These are phyloP conservation scores for Arthrobotrys musiformis DNA, from an alignment of 2,329 filamentous ascomycete genomes.

Conservation along the genomic window DNA sequence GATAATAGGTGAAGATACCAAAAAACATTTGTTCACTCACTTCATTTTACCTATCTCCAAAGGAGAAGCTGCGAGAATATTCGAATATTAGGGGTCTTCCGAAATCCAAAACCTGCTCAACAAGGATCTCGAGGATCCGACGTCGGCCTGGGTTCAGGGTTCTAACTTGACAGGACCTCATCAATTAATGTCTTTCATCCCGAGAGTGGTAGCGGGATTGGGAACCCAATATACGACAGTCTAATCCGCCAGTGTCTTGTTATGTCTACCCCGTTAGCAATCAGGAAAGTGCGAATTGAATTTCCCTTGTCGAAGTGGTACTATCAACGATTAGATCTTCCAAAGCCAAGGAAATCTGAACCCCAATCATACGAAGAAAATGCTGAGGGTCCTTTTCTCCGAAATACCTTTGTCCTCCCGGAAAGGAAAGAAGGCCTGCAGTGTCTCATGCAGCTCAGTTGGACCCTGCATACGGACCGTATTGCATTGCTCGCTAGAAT, in stretches of 20 bases:
- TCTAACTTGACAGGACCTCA: not conserved
- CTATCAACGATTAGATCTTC: constrained; percentile 49
- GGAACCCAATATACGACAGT: not conserved
- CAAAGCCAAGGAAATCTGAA: not conserved
- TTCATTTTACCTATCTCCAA: constrained; percentile 25
- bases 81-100: not conserved
- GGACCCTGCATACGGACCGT: constrained; percentile 1
- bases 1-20: constrained; percentile 5
- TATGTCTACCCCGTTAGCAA: constrained; percentile 15
- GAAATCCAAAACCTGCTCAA: constrained; percentile 37
- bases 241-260: constrained; percentile 10
- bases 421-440: not conserved
- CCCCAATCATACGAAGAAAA: not conserved
- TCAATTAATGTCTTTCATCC: constrained; percentile 26
- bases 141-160: constrained; percentile 20
- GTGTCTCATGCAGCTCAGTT: constrained; percentile 6
- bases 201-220: constrained; percentile 31
- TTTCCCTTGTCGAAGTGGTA: constrained; percentile 22
- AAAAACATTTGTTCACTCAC: not conserved
- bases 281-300: constrained; percentile 38
- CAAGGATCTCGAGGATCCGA: not conserved
- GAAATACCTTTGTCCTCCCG: not conserved
- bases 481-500: constrained; percentile 7
- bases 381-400: not conserved
- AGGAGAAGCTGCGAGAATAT: constrained; percentile 22